Base-by-base conservation (phyloP, 2,329 filamentous ascomycete species). In the Hypocrella siamensis region DNA sequence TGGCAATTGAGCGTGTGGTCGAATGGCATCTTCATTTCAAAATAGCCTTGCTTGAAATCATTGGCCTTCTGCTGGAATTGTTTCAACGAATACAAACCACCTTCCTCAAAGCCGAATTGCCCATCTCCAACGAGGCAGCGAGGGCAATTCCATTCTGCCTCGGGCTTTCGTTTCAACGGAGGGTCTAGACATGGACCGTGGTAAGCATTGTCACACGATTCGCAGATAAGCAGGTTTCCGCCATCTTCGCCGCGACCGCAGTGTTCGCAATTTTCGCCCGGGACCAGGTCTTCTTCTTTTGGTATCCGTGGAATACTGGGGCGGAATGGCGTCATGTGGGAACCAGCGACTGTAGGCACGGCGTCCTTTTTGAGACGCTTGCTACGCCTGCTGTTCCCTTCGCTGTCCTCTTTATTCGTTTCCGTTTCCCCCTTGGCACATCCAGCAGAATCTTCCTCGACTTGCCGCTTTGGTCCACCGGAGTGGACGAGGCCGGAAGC, bases 51-150 rank as follows among this genome's bases (percentile, higher is more conserved):
- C 55, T 94, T 96, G 64, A 98, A 98, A 43, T 83, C 81, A 43
- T 82, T 82, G 5, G 90, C 90, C 52, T 88, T 93, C 49, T 94
- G 83, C 52, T 98, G 90, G 51, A 98, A 98, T 46, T 93, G 82
- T 46, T 81, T 85, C 17, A 98, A 63, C 0, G 90, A 98, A 55
- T 98, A 98, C 16, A 94, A 70, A 4, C 86, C 86, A 17, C 90
- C 90, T 53, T 98, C 90, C 49, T 96, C 88, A 39, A 98, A 98
- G 0, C 90, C 90, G 46, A 93, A 98, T 42, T 96, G 85, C 25
- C 88, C 86, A 35, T 93, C 93, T 29, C 90, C 90, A 17, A 98
- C 90, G 17, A 98, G 70, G 51, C 90, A 98, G 46, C 85, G 75
- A 0, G 90, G 80, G 43, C 90, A 98, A 50, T 96, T 88, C 90